A percentile compares a stretch with the other conserved stretches of the same genome.
Conservation (phyloP, 345 rosid genomes). For the Lepidium didymum region DNA sequence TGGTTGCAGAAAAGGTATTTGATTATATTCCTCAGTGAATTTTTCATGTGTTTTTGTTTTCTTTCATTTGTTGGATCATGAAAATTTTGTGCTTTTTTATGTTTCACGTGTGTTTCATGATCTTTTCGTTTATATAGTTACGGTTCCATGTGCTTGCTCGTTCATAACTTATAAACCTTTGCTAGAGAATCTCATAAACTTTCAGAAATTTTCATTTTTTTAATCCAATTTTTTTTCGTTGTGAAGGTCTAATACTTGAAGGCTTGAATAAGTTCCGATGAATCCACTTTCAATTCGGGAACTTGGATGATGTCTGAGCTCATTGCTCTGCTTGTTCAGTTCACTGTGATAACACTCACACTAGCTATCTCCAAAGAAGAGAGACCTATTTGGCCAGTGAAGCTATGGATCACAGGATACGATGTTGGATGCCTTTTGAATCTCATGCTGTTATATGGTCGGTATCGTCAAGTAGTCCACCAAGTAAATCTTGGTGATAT, state of each 20-base stretch:
- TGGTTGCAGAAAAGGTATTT: conserved; percentile 34
- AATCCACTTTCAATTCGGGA: conserved; percentile 72
- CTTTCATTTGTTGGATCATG: conserved; percentile 17
- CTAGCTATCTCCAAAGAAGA: conserved; percentile 61
- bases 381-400: conserved; percentile 87
- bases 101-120: conserved; percentile 12
- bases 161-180: conserved; percentile 8
- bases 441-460: conserved; percentile 69
- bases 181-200: background rate
- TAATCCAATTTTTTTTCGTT: background rate
- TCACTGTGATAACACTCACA: conserved; percentile 55
- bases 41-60: conserved; percentile 29
- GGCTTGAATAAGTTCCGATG: conserved; percentile 28
- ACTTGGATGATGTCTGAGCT: conserved; percentile 89
- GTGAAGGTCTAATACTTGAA: conserved; percentile 14
- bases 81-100: conserved; percentile 10
- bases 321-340: conserved; percentile 61
- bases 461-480: conserved; percentile 43
- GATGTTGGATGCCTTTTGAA: conserved; percentile 74
- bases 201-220: conserved; percentile 8
- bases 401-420: conserved; percentile 83
- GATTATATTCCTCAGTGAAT: conserved; percentile 33
- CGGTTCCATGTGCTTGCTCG: conserved; percentile 10
- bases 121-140: conserved; percentile 10
- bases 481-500: conserved; percentile 50